Conservation (phyloP, 1,284 basidiomycete genomes). For the Rhodofomes roseus region DNA sequence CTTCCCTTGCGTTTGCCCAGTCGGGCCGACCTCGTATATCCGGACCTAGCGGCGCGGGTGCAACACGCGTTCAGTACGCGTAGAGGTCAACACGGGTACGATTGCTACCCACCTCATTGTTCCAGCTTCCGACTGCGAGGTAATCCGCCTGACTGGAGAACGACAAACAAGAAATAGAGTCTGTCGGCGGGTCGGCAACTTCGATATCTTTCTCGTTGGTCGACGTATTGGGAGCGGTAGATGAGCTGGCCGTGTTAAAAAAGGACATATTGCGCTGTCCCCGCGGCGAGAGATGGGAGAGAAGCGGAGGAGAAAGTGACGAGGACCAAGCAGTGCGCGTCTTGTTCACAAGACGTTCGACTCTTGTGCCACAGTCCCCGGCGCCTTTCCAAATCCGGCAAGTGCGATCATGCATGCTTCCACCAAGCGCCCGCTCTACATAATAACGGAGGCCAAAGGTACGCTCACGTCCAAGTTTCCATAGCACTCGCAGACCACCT, state of each 20-base stretch:
- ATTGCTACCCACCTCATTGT: constrained; percentile 57
- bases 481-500: not conserved
- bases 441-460: not conserved
- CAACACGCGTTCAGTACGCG: not conserved
- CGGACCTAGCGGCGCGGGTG: constrained; percentile 40
- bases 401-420: not conserved
- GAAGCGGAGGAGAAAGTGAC: not conserved
- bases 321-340: not conserved
- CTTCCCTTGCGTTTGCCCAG: constrained; percentile 67
- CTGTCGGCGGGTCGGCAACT: constrained; percentile 66
- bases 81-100: too few relatives aligned
- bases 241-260: constrained; percentile 32
- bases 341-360: not conserved
- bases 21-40: constrained; percentile 57
- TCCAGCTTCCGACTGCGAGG: constrained; percentile 77
- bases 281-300: not conserved
- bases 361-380: not conserved
- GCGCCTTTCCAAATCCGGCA: not conserved
- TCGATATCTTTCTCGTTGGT: constrained; percentile 66
- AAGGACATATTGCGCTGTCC: constrained; percentile 34
- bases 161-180: constrained; percentile 69
- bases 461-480: not conserved
- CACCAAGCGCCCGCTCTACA: not conserved
- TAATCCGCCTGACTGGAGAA: constrained; percentile 68
- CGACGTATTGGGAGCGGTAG: too few relatives aligned